Base-by-base conservation (phyloP, 257 asterid genomes). In the Leptodermis oblonga region DNA sequence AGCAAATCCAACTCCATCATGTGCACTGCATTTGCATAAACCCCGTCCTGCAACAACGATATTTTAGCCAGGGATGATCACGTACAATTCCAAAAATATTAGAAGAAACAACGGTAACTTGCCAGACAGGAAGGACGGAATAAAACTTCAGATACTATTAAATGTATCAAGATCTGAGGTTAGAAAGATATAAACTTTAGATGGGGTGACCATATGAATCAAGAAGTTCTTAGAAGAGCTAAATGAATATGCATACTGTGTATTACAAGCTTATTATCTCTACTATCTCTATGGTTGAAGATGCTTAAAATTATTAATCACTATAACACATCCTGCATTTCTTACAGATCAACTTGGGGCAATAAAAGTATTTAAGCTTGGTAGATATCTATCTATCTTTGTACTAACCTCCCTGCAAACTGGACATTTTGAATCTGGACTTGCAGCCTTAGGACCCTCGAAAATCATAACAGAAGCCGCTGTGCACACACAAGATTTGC, bases 391-490 rank as follows among this genome's bases (percentile, higher is more conserved):
- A 49, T 45, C 60, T 55, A 45, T 10, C 34, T 52, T 59, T 45
- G 64, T 55, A 45, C 74, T 73, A 45, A 86, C 96, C 96, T 90
- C 95, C 65, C 97, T 86, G 82, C 97, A 90, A 28, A 85, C 70
- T 1, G 97, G 95, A 73, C 97, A 90, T 77, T 82, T 90, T 33
- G 96, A 81, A 12, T 77, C 84, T 2, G 80, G 33, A 64, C 68
- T 67, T 46, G 97, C 97, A 48, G 86, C 79, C 82, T 84, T 86
- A 3, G 80, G 85, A 61, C 95, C 96, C 71, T 88, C 82, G 65
- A 81, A 85, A 2, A 85, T 81, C 96, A 88, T 84, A 34, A 90
- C 96, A 23, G 88, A 85, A 75, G 97, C 95, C 58, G 97, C 95
- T 1, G 90, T 78, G 82, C 97, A 90, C 67, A 79, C 85, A 72